Evolutionary conservation across 2,329 filamentous ascomycete species (phyloP), one percentile per base, ranked within the genome.

Genomic region (Tetracladium maxilliforme): DNA sequence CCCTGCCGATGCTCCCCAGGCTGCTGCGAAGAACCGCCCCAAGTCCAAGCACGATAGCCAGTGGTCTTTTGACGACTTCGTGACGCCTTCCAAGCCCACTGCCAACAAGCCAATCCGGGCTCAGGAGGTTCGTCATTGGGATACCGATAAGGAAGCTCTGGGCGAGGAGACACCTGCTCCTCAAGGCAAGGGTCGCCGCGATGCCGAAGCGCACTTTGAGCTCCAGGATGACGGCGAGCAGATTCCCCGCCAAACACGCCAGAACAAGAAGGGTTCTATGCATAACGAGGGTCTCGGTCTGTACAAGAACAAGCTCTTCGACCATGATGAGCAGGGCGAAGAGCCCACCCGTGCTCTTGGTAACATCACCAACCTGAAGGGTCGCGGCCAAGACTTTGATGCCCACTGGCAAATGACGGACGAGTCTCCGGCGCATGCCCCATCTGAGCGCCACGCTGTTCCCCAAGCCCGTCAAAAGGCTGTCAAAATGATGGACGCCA

Each of bases 21-120:
- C 54, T n/a, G 53, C 31, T 16, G 33, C 32, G 14, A 32, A 32
- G 12, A 26, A 30, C 28, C 30, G 13, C 27, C 38, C 33, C 33
- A 64, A 62, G 42, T 58, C 61, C 27, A 81, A 78, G 54, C 74
- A 82, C 44, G 57, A 63, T 30, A 72, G 72, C 34, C 75, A 81
- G 33, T 94, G 87, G 84, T 71, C 72, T 24, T 95, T 95, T 49
- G 70, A 82, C 32, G 84, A 93, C 51, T 92, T 92, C 40, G 57
- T 59, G 10, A 93, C 86, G 1, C 87, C 87, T 0, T 66, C 76
- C 35, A 93, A 92, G 60, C 37, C 53, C 14, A 58, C 69, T 23
- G 61, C 65, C 5, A 54, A 61, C 22, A 79, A 76, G 48, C 47
- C 65, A 13, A 44, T 60, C 26, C 65, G 73, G 31, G 56, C 64